phyloP scores from a whole-genome alignment of 371 early-diverging fungal genomes.

The Mucor mucedo region DNA sequence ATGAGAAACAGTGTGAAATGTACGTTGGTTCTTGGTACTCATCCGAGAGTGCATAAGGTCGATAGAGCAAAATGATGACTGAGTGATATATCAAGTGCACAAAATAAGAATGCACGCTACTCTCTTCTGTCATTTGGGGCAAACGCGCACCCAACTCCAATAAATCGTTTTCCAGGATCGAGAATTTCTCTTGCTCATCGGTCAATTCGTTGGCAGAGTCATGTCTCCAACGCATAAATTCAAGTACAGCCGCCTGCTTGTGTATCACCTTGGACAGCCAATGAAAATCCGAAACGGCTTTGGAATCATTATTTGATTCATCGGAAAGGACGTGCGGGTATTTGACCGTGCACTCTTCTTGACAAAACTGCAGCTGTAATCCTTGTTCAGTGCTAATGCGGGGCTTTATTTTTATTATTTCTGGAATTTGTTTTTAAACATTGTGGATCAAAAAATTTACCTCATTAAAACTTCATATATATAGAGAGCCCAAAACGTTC shows the following conservation, averaged over 20 bases:
- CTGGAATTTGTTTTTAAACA: slow-evolving; percentile 7
- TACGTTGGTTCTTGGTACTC: slow-evolving; percentile 2
- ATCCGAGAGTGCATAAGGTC: slow-evolving; percentile 22
- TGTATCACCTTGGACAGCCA: slow-evolving; percentile 44
- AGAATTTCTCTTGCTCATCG: slow-evolving; percentile 13
- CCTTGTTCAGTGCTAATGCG: slow-evolving; percentile 37
- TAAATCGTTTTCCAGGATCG: slow-evolving; percentile 13
- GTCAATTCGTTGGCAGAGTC: neutral
- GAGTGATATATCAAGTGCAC: slow-evolving; percentile 30
- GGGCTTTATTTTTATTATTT: neutral
- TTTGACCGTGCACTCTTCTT: slow-evolving; percentile 32
- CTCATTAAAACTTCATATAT: slow-evolving; percentile 33
- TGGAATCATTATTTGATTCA: slow-evolving; percentile 24
- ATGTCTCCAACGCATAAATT: slow-evolving; percentile 38
- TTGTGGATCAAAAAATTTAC: slow-evolving; percentile 8
- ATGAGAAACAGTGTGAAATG: slow-evolving; percentile 31
- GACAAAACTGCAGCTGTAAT: slow-evolving; percentile 19
- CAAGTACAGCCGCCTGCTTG: slow-evolving; percentile 36
- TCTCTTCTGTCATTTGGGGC: slow-evolving; percentile 7
- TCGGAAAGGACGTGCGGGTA: slow-evolving; percentile 31
- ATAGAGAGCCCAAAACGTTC: slow-evolving; percentile 36
- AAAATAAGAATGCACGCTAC: slow-evolving; percentile 9
- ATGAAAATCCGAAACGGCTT: slow-evolving; percentile 33
- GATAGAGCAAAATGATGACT: slow-evolving; percentile 22
- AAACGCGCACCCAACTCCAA: slow-evolving; percentile 11